Evolutionary conservation across 768 basidiomycete genomes (phyloP).

Genomic region (Lyophyllum decastes): DNA sequence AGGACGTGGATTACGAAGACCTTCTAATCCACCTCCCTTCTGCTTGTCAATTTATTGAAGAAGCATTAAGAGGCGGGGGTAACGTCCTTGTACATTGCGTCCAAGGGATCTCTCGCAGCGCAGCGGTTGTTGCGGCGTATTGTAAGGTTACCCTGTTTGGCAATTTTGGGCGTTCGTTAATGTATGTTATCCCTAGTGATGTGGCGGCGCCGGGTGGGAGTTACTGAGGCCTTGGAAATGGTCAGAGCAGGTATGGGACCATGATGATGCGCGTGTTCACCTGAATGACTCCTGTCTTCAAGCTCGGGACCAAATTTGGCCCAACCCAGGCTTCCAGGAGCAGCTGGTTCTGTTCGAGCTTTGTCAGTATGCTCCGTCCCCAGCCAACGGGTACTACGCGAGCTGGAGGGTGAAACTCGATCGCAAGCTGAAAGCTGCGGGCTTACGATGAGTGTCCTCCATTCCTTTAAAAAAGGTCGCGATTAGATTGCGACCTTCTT

Average conservation of each 20-base stretch:
- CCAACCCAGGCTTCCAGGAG: conserved; percentile 77
- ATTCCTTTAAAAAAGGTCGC: conserved; percentile 8
- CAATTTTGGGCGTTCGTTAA: conserved; percentile 2
- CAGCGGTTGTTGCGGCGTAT: conserved; percentile 76
- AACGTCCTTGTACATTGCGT: conserved; percentile 68
- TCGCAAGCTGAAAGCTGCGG: conserved; percentile 44
- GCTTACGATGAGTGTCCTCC: conserved; percentile 28
- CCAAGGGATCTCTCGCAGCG: conserved; percentile 67
- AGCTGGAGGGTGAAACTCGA: conserved; percentile 64
- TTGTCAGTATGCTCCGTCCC: conserved; percentile 65
- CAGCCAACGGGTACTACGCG: conserved; percentile 61
- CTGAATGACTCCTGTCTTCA: conserved; percentile 3
- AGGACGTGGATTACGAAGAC: conserved; percentile 72
- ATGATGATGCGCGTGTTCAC: neutral
- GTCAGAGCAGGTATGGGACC: conserved; percentile 56
- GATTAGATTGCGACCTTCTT: neutral
- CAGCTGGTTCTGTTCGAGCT: conserved; percentile 77
- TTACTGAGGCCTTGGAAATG: conserved; percentile 58
- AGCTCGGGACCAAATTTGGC: conserved; percentile 81
- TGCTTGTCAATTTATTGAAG: conserved; percentile 67
- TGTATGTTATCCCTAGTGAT: conserved; percentile 50
- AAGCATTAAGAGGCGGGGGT: conserved; percentile 58
- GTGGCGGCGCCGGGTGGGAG: conserved; percentile 57
- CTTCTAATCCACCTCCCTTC: conserved; percentile 66
- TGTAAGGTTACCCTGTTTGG: conserved; percentile 41